Conservation (phyloP, 1,284 basidiomycete species). For the Papiliotrema flavescens region DNA sequence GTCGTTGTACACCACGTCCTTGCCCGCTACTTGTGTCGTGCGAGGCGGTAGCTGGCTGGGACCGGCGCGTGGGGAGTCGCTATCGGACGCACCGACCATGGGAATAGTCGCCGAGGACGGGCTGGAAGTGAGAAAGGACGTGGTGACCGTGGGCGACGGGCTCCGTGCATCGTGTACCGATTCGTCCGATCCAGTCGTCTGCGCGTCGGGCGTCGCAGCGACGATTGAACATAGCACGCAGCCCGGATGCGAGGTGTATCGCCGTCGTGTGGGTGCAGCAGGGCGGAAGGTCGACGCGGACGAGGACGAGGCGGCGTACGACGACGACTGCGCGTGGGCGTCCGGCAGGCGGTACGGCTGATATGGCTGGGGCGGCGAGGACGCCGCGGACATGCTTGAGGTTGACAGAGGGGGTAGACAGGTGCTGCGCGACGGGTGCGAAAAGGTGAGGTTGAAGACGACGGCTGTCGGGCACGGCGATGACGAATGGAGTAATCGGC, state of each 20-base stretch:
- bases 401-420: too few relatives aligned
- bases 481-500: neutral
- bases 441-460: neutral
- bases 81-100: neutral
- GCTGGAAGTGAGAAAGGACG: neutral
- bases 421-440: too few relatives aligned
- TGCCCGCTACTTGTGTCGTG: slow-evolving; percentile 18
- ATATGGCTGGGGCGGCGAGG: too few relatives aligned
- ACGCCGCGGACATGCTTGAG: too few relatives aligned
- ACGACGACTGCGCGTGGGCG: neutral
- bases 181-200: neutral
- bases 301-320: neutral
- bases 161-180: neutral
- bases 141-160: neutral
- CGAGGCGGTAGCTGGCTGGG: neutral
- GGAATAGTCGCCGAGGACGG: neutral
- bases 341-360: too few relatives aligned
- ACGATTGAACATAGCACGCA: slow-evolving; percentile 8
- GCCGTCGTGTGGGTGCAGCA: neutral
- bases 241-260: slow-evolving; percentile 8
- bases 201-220: slow-evolving; percentile 11
- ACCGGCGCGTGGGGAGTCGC: neutral
- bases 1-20: slow-evolving; percentile 37
- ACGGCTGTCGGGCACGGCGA: neutral
- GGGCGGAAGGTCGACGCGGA: neutral